Evolutionary conservation across 176 grass and related monocot species (phyloP).

Genomic region (Puya raimondii): DNA sequence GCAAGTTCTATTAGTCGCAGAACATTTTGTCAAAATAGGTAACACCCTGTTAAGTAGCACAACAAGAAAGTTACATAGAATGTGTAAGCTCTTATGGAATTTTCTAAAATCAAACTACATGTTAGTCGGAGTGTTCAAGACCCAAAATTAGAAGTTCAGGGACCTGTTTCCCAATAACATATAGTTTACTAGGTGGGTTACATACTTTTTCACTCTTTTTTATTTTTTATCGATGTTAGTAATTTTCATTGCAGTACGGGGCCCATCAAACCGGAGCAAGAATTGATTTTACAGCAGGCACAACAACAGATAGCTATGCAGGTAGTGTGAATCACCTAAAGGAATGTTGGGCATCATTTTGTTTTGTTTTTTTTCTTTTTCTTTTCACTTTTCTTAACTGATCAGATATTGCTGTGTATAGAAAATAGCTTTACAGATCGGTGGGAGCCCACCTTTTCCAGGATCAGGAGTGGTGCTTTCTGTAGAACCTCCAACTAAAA

Average conservation of each 20-base stretch:
- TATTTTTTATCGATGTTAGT: not conserved
- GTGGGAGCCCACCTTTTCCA: not conserved
- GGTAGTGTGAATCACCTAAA: constrained; percentile 2
- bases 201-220: too few relatives aligned
- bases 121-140: too few relatives aligned
- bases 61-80: not conserved
- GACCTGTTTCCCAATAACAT: too few relatives aligned
- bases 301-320: constrained; percentile 29
- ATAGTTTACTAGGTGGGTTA: too few relatives aligned
- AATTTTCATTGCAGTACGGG: constrained; percentile 12
- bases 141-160: too few relatives aligned
- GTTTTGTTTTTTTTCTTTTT: not conserved
- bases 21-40: too few relatives aligned
- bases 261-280: constrained; percentile 26
- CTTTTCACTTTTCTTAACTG: constrained; percentile 5
- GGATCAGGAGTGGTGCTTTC: not conserved
- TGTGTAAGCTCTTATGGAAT: not conserved
- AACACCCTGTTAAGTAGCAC: too few relatives aligned
- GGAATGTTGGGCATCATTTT: not conserved
- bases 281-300: constrained; percentile 26
- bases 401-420: not conserved
- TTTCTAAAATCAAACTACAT: too few relatives aligned
- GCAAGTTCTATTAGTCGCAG: too few relatives aligned
- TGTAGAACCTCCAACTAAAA: constrained; percentile 17
- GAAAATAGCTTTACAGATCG: constrained; percentile 25